A percentile compares a stretch with the other conserved stretches of the same genome.
These are phyloP conservation scores for Coemansia erecta DNA, from an alignment of 192 early-diverging fungal genomes.

Conservation along the genomic window DNA sequence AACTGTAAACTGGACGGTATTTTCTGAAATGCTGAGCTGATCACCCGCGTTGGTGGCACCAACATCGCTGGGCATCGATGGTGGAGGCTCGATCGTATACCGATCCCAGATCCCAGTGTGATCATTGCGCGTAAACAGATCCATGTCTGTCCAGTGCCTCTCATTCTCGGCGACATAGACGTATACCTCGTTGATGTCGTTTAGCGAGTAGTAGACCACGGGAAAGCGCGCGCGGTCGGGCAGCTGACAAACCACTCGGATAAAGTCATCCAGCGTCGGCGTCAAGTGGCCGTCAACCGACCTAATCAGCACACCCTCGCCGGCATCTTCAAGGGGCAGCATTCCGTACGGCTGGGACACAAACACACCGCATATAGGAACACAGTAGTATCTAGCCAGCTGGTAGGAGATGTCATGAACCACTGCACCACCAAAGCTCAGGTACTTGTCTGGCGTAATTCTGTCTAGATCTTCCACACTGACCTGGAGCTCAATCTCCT, in stretches of 20 bases:
- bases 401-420: constrained; percentile 75
- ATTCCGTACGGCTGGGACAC: constrained; percentile 54
- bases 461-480: constrained; percentile 67
- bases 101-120: constrained; percentile 46
- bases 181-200: constrained; percentile 18
- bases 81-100: too few relatives aligned
- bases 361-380: constrained; percentile 77
- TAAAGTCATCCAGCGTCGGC: constrained; percentile 63
- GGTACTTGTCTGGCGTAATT: constrained; percentile 78
- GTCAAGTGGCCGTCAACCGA: constrained; percentile 66
- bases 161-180: neutral
- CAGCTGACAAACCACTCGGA: constrained; percentile 61
- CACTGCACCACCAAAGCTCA: constrained; percentile 83
- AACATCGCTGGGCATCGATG: too few relatives aligned
- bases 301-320: constrained; percentile 51
- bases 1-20: neutral
- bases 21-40: neutral
- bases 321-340: constrained; percentile 1
- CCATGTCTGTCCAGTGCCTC: constrained; percentile 29
- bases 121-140: constrained; percentile 38
- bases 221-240: constrained; percentile 50
- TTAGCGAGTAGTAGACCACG: constrained; percentile 23
- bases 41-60: too few relatives aligned
- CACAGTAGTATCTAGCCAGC: constrained; percentile 64
- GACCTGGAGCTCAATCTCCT: constrained; percentile 47